Base-by-base conservation (phyloP, 768 basidiomycete genomes). In the Termitomyces sp. region DNA sequence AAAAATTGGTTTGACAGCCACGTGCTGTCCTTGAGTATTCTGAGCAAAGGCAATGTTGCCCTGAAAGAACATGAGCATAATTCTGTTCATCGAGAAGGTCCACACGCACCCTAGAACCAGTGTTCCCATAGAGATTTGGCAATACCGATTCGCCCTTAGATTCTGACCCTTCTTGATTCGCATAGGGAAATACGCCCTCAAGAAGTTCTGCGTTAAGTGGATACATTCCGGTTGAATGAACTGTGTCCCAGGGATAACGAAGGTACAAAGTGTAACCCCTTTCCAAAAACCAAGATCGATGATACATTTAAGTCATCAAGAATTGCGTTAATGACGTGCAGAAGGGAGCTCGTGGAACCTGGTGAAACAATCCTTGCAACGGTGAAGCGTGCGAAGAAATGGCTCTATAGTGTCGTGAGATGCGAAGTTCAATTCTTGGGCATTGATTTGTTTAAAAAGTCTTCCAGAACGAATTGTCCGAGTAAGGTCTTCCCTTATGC, bases 1-100 rank as follows among this genome's bases (percentile, higher is more conserved):
- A 4, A 53, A 22, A 12, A 62, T 30, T 1, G 55, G 30, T 27
- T 62, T 62, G n/a, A 62, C 40, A 18, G 52, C 57, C 1, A 62
- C 62, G 24, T 62, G 62, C 4, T 27, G 33, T 8, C 33, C 49
- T 13, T 51, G 40, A 2, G 34, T 20, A 47, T 62, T 42, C 40
- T 62, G 55, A 12, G 58, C 62, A 34, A n/a, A 57, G 14, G 34
- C 13, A 26, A 62, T 50, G 1, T 12, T 36, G 3, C 58, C 53
- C 58, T 59, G 14, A 3, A 32, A 54, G n/a, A 40, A 6, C 24
- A 27, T 51, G 10, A 51, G 14, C 4, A 8, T 10, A 18, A 36
- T 47, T 32, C 36, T 37, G 5, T 14, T 16, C 8, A n/a, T n/a
- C n/a, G n/a, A 37, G 27, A 24, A 27, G 4, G 8, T 18, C 3